Evolutionary conservation across 2,329 filamentous ascomycete genomes (phyloP).

Genomic region (Alternaria triticimaculans): DNA sequence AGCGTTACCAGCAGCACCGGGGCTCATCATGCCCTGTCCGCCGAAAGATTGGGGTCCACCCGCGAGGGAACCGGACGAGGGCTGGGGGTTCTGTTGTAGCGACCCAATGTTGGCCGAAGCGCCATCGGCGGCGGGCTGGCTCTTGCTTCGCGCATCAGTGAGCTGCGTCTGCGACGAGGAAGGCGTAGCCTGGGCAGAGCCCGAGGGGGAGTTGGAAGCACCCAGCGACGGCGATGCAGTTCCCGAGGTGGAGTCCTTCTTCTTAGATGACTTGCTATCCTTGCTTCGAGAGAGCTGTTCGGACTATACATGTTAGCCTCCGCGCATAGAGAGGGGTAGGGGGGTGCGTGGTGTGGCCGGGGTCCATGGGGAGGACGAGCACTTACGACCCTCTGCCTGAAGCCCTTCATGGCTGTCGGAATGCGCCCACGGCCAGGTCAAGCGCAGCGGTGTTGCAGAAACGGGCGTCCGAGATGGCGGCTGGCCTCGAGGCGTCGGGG

Average conservation of each 20-base stretch:
- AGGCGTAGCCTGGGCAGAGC: slow-evolving; percentile 73
- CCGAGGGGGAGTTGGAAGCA: slow-evolving; percentile 63
- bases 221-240: slow-evolving; percentile 78
- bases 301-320: slow-evolving; percentile 64
- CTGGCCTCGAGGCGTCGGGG: slow-evolving; percentile 31
- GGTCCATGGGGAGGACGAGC: slow-evolving; percentile 33
- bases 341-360: slow-evolving; percentile 25
- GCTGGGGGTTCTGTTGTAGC: slow-evolving; percentile 41
- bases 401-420: slow-evolving; percentile 84
- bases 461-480: slow-evolving; percentile 31
- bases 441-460: slow-evolving; percentile 38
- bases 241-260: slow-evolving; percentile 67
- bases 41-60: slow-evolving; percentile 42
- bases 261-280: slow-evolving; percentile 78
- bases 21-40: slow-evolving; percentile 35
- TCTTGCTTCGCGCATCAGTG: slow-evolving; percentile 85
- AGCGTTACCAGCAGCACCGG: slow-evolving; percentile 54
- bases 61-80: slow-evolving; percentile 37
- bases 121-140: slow-evolving; percentile 60
- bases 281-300: slow-evolving; percentile 92
- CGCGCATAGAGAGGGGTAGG: slow-evolving; percentile 37
- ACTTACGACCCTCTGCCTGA: slow-evolving; percentile 96
- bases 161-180: slow-evolving; percentile 89
- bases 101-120: slow-evolving; percentile 31
- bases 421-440: slow-evolving; percentile 41